Evolutionary conservation across 257 asterid genomes (phyloP), one percentile per base, ranked within the genome.

Genomic region (Pogostemon cablin): DNA sequence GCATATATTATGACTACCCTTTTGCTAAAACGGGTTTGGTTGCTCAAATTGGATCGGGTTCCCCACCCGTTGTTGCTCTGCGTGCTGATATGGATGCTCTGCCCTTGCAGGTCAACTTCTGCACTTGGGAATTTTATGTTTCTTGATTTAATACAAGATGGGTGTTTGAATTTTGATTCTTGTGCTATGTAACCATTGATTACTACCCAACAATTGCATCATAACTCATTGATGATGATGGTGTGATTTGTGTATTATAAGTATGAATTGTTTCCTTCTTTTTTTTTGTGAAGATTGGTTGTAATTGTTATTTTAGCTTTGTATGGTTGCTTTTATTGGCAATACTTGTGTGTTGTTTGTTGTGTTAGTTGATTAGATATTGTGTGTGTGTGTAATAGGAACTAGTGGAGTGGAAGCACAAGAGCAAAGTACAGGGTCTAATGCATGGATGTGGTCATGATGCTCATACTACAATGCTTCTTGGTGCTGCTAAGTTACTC

Each of bases 371-470:
- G 47, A 35, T 39, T 71, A 66, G 2, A 35, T 48, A 37, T 34
- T 47, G 49, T 42, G 41, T 68, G 37, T 63, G 61, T 34, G 55
- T 64, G 40, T 56, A 20, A 35, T 65, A 92, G 96, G 98, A 89
- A 75, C 74, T 89, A 55, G 96, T 89, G 77, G 90, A 87, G 73
- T 92, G 98, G 98, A 89, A 89, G 79, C 96, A 92, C 68, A 92
- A 82, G 87, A 92, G 98, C 77, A 92, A 86, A 83, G 76, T 87
- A 70, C 80, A 83, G 6, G 98, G 98, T 35, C 72, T 81, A 77
- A 89, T 92, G 98, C 98, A 92, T 73, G 98, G 89, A 59, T 92
- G 98, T 80, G 98, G 96, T 52, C 98, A 92, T 40, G 98, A 89
- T 83, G 98, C 96, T 49, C 98, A 92, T 72, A 92, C 98, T 11